Base-by-base conservation (phyloP, 2,329 filamentous ascomycete species). In the Pseudofabraea citricarpa region DNA sequence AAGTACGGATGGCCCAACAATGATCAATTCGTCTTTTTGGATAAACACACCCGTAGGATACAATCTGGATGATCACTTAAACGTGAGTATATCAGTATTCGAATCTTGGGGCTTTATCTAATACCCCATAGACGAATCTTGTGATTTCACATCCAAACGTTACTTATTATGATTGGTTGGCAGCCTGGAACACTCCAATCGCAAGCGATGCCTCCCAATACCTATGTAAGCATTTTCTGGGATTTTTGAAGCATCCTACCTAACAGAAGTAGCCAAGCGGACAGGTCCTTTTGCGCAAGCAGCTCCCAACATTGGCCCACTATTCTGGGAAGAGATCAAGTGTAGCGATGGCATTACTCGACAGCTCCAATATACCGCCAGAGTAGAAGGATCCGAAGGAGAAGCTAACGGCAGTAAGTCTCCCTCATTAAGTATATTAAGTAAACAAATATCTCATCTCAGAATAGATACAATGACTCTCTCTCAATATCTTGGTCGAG, bases 351-450 rank as follows among this genome's bases (percentile, higher is more conserved):
- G 79, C 20, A 74, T 81, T 43, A 72, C 74, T 7, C 73, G 81
- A 36, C 77, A 83, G 53, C 66, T 85, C 15, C 81, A 85, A 57
- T 85, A 77, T 70, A 85, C 81, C 8, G 73, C 79, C 33, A 73
- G 81, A 50, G 79, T 83, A 20, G 80, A 84, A 50, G 74, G 56
- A 2, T 55, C 56, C 2, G 40, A 45, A 12, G 49, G 50, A 5
- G 40, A 53, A 12, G 39, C 48, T 7, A 55, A 53, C 29, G 55
- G 54, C 8, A 49, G 35, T 37, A 37, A 37, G 35, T 22, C 19
- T n/a, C 12, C 10, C 19, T 16, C 23, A 21, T 22, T 24, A 22
- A n/a, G 23, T 20, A n/a, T 40, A 24, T 36, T 40, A 13, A 13
- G 21, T 7, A 18, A 26, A 13, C 24, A 36, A 32, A 23, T 13